Evolutionary conservation across 1,284 basidiomycete genomes (phyloP), one percentile per base, ranked within the genome.

Genomic region (Microbotryum saponariae): DNA sequence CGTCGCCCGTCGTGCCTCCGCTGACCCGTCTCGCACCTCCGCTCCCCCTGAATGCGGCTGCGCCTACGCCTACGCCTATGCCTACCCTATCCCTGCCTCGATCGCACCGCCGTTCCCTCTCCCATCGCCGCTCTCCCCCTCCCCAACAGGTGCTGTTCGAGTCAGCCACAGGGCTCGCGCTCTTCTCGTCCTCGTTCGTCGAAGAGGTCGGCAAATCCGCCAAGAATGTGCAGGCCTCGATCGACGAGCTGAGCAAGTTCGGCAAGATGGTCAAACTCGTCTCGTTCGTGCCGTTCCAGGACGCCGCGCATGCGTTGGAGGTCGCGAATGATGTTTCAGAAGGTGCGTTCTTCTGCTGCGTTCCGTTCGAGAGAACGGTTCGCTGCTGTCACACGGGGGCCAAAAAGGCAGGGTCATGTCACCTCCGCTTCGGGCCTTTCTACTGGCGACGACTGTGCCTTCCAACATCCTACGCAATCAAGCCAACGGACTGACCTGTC

Each of bases 271-370:
- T 97, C 69, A 82, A 85, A 73, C 80, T 98, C 72, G 77, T 89
- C 76, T 93, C 89, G 74, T 98, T 97, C 80, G 82, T 86, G 62
- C 94, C 96, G 2, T 98, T 96, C 82, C 91, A 91, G 76, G 92
- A 82, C 68, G 70, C 71, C 46, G 69, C 65, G 23, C 89, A 97
- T 76, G 96, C 94, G 31, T 80, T 99, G 69, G 92, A 98, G 78
- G 97, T 96, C 73, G 87, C 88, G 61, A 96, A 97, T 75, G 93
- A 98, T 77, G 79, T 98, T 20, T 97, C 94, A 6, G 94, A 97
- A 81, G 92, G 94, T 91, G 70, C 57, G 69, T 46, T 8, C 14
- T 42, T 12, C 2, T 31, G 31, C 31, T 31, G 7, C 31, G 31
- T 31, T 31, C 7, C 8, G 31, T 31, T 10, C 8, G 1, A 31